A percentile compares a stretch with the other conserved stretches of the same genome.
Conservation (phyloP, 108 stramenopile genomes). For the Phaeodactylum tricornutum region DNA sequence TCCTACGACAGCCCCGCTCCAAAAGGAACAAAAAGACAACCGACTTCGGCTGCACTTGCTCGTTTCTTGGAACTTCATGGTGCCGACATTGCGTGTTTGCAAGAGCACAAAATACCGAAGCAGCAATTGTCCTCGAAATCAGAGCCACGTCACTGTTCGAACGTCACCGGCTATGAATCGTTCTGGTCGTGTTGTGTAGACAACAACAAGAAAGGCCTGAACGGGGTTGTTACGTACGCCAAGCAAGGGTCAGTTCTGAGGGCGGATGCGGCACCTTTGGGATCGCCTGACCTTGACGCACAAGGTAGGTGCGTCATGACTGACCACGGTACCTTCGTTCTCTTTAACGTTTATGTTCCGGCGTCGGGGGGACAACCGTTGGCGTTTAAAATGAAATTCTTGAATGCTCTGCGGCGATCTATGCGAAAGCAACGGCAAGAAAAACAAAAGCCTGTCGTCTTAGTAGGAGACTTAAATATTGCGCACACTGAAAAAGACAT, state of each 20-base stretch:
- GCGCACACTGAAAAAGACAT: constrained; percentile 42
- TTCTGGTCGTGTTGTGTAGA: constrained; percentile 79
- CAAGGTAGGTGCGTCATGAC: constrained; percentile 88
- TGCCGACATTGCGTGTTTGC: constrained; percentile 77
- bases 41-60: background rate
- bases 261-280: constrained; percentile 49
- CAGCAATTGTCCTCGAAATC: constrained; percentile 44
- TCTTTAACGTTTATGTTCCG: constrained; percentile 93
- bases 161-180: constrained; percentile 55
- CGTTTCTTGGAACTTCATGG: constrained; percentile 41
- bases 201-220: constrained; percentile 51
- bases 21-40: constrained; percentile 1
- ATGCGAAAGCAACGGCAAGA: constrained; percentile 48
- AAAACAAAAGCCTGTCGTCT: constrained; percentile 52
- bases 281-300: constrained; percentile 54
- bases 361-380: constrained; percentile 41
- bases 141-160: constrained; percentile 52
- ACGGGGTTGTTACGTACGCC: constrained; percentile 87
- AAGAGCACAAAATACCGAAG: constrained; percentile 84
- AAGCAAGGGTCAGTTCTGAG: constrained; percentile 25
- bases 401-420: constrained; percentile 59
- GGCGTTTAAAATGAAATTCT: constrained; percentile 70
- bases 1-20: constrained; percentile 8
- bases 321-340: constrained; percentile 74
- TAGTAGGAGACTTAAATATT: constrained; percentile 87